These are phyloP conservation scores for Dunaliella sp. DNA, from an alignment of 139 green algal genomes.

Conservation along the genomic window DNA sequence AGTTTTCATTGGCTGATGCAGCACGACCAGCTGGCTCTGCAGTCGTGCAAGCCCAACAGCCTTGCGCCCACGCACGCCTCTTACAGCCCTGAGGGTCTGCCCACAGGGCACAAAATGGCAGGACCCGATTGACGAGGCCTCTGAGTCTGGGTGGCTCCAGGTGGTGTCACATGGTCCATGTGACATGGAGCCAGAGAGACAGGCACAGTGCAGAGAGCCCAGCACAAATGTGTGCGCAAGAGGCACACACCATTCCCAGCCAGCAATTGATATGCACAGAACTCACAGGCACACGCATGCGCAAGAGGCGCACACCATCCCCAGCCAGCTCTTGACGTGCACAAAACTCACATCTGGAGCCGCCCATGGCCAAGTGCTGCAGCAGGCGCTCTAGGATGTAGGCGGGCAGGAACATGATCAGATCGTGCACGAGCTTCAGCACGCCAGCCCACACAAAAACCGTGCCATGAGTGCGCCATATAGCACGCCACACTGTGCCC, in stretches of 20 bases:
- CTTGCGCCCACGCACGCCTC: too few species aligned
- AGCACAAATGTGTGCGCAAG: not conserved
- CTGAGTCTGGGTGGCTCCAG: too few species aligned
- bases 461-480: constrained; percentile 26
- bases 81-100: too few species aligned
- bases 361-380: constrained; percentile 39
- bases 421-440: constrained; percentile 77
- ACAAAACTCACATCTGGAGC: not conserved
- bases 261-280: not conserved
- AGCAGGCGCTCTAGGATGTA: constrained; percentile 76
- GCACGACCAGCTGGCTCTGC: too few species aligned
- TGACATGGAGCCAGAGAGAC: too few species aligned
- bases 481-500: constrained; percentile 36
- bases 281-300: not conserved
- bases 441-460: constrained; percentile 50
- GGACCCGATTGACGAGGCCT: too few species aligned
- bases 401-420: constrained; percentile 75
- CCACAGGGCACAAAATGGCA: too few species aligned
- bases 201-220: too few species aligned
- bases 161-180: too few species aligned
- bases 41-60: too few species aligned
- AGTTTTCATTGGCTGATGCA: too few species aligned
- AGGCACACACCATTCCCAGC: not conserved
- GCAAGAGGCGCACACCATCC: not conserved
- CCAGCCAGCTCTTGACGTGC: not conserved